phyloP scores from a whole-genome alignment of 129 eudicot species.

The Saposhnikovia divaricata region DNA sequence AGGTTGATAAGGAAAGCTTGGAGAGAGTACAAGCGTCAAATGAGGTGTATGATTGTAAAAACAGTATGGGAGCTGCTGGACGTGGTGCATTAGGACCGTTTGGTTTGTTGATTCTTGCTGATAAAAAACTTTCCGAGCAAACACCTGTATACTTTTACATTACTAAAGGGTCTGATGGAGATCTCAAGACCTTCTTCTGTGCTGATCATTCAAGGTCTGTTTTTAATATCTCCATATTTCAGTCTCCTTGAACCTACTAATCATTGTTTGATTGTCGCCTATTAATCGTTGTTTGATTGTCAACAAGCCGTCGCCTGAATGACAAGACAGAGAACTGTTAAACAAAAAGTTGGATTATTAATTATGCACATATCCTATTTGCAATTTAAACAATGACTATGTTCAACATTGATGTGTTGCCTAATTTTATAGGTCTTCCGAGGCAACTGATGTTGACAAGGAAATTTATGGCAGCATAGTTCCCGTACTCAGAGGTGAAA shows the following conservation, averaged over 20 bases:
- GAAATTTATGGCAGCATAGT: conserved; percentile 63
- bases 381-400: background rate
- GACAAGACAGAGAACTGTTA: background rate
- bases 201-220: conserved; percentile 61
- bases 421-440: conserved; percentile 44
- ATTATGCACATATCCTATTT: background rate
- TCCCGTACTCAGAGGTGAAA: conserved; percentile 69
- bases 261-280: background rate
- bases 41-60: conserved; percentile 39
- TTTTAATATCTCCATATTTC: background rate
- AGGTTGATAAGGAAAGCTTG: conserved; percentile 39
- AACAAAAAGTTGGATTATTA: background rate
- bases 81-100: conserved; percentile 85
- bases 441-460: conserved; percentile 52
- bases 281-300: background rate
- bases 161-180: conserved; percentile 49
- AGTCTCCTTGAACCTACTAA: background rate
- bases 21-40: conserved; percentile 26
- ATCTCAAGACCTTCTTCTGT: conserved; percentile 56
- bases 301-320: background rate
- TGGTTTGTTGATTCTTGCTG: conserved; percentile 57
- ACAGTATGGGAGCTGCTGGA: conserved; percentile 46
- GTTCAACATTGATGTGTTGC: background rate
- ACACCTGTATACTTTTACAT: conserved; percentile 78
- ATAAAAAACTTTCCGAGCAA: conserved; percentile 37